Evolutionary conservation across 768 basidiomycete genomes (phyloP).

Genomic region (Boletus bicolor): DNA sequence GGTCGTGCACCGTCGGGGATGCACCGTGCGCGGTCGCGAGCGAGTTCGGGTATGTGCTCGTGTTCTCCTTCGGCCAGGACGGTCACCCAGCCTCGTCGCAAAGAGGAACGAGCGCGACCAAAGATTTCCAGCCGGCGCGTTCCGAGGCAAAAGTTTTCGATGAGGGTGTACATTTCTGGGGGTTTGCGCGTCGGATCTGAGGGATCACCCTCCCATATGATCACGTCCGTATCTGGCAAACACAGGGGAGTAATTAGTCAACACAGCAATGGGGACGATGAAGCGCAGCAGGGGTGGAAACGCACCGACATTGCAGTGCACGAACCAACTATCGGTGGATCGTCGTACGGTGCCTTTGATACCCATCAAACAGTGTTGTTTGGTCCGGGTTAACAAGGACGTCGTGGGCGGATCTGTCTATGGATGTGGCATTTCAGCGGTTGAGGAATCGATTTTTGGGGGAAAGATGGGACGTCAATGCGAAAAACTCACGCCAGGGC

Average conservation of each 20-base stretch:
- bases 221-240: slow-evolving; percentile 85
- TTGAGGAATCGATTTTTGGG: neutral
- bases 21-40: slow-evolving; percentile 29
- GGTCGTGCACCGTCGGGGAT: slow-evolving; percentile 31
- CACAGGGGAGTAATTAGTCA: neutral
- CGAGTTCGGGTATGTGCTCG: slow-evolving; percentile 41
- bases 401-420: slow-evolving; percentile 85
- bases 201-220: slow-evolving; percentile 93
- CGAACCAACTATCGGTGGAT: slow-evolving; percentile 93
- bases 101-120: slow-evolving; percentile 60
- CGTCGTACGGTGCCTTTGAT: slow-evolving; percentile 95
- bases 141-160: slow-evolving; percentile 98
- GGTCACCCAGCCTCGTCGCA: slow-evolving; percentile 93
- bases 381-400: slow-evolving; percentile 82
- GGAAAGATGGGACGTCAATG: neutral
- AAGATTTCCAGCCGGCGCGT: slow-evolving; percentile 89
- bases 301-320: slow-evolving; percentile 96
- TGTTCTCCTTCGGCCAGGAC: slow-evolving; percentile 66
- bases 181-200: slow-evolving; percentile 83
- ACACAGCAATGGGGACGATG: neutral
- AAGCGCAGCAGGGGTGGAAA: neutral
- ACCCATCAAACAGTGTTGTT: slow-evolving; percentile 96
- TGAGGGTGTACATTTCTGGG: slow-evolving; percentile 91
- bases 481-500: slow-evolving; percentile 63
- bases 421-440: slow-evolving; percentile 4